phyloP scores from a whole-genome alignment of 192 early-diverging fungal species.

The Globomyces pollinis-pini region DNA sequence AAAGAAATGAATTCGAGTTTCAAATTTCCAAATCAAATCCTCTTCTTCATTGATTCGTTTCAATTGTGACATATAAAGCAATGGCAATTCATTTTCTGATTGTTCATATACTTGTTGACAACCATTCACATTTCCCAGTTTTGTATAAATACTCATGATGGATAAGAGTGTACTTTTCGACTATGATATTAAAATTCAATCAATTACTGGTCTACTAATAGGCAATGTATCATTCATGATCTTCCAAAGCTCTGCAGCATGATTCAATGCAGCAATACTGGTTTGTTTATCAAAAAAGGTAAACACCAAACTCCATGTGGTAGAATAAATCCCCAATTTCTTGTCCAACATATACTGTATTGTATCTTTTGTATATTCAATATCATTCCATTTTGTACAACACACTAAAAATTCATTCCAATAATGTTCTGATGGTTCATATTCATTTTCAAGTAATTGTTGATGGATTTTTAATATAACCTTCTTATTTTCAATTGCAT shows the following conservation, averaged over 20 bases:
- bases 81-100: neutral
- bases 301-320: neutral
- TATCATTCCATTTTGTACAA: constrained; percentile 2
- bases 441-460: neutral
- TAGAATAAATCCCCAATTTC: neutral
- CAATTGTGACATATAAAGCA: neutral
- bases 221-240: neutral
- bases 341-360: neutral
- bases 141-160: neutral
- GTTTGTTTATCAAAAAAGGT: neutral
- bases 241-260: neutral
- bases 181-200: too few species aligned
- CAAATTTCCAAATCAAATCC: neutral
- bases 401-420: constrained; percentile 7
- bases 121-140: neutral
- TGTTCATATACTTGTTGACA: neutral
- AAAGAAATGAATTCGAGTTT: neutral
- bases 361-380: neutral
- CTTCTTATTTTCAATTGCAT: constrained; percentile 7
- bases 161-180: neutral
- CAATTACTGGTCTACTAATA: neutral
- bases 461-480: constrained; percentile 9
- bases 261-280: neutral
- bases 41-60: neutral
- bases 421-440: constrained; percentile 9